Conservation (phyloP, 2,329 filamentous ascomycete genomes). For the Leptodontidium sp. region DNA sequence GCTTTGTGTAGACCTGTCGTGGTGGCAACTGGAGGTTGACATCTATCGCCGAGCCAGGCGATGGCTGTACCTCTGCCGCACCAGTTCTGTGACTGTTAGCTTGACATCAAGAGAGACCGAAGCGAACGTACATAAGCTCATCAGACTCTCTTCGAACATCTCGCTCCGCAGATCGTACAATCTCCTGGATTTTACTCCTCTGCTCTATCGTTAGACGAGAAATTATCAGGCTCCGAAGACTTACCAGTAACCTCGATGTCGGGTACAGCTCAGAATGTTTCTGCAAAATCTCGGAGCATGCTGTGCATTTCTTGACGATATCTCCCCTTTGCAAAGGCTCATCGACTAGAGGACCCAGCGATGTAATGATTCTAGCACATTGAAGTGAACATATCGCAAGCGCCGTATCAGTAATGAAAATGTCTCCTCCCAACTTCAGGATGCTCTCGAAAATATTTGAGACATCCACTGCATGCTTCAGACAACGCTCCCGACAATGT, state of each 20-base stretch:
- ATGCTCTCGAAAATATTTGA: slow-evolving; percentile 5
- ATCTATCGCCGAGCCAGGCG: slow-evolving; percentile 12
- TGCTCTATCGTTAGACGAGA: neutral
- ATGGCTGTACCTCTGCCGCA: neutral
- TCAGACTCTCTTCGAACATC: neutral
- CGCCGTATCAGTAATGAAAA: slow-evolving; percentile 11
- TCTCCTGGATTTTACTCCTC: slow-evolving; percentile 7
- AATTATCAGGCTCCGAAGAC: neutral
- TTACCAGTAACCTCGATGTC: slow-evolving; percentile 11
- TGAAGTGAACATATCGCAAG: slow-evolving; percentile 5
- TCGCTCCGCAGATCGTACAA: neutral
- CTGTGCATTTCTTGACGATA: neutral
- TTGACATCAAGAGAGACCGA: too few species aligned
- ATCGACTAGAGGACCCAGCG: neutral
- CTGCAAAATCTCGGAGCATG: slow-evolving; percentile 4
- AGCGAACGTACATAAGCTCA: neutral
- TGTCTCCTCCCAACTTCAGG: neutral
- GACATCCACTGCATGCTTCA: slow-evolving; percentile 5
- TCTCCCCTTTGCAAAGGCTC: neutral
- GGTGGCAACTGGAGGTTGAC: slow-evolving; percentile 8
- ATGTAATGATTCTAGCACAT: slow-evolving; percentile 7
- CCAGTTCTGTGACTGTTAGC: neutral
- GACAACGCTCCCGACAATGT: slow-evolving; percentile 4
- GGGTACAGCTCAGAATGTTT: slow-evolving; percentile 9
- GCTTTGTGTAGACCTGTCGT: slow-evolving; percentile 9